Evolutionary conservation across 371 early-diverging fungal genomes (phyloP).

Genomic region (Syncephalis fuscata): DNA sequence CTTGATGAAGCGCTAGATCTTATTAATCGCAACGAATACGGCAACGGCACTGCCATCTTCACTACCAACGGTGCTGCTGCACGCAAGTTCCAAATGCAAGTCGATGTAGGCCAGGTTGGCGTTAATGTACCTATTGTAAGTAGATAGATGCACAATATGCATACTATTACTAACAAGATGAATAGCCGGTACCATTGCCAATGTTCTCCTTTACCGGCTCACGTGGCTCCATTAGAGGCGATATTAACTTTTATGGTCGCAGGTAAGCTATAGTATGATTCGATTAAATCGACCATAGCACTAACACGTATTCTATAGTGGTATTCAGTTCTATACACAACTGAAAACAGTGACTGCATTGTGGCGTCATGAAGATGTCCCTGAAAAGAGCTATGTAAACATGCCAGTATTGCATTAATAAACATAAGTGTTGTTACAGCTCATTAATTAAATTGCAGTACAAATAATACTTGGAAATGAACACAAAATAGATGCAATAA

Average conservation of each 20-base stretch:
- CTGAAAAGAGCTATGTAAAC: slow-evolving; percentile 38
- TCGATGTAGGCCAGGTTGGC: slow-evolving; percentile 83
- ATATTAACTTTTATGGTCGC: slow-evolving; percentile 85
- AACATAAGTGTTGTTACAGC: too few relatives aligned
- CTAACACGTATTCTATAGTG: slow-evolving; percentile 9
- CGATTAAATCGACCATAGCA: neutral
- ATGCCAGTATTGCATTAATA: slow-evolving; percentile 54
- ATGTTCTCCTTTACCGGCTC: slow-evolving; percentile 96
- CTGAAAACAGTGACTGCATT: slow-evolving; percentile 88
- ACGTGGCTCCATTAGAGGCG: slow-evolving; percentile 84
- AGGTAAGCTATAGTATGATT: neutral
- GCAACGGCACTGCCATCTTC: slow-evolving; percentile 92
- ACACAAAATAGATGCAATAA: too few relatives aligned
- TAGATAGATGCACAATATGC: neutral
- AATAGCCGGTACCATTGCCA: slow-evolving; percentile 83
- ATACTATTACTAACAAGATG: neutral
- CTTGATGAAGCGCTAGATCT: slow-evolving; percentile 86
- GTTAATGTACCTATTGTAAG: slow-evolving; percentile 23
- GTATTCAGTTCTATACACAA: slow-evolving; percentile 79
- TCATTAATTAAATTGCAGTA: too few relatives aligned
- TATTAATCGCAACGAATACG: slow-evolving; percentile 84
- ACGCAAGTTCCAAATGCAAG: slow-evolving; percentile 74
- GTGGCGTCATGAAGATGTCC: slow-evolving; percentile 79
- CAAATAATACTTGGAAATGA: too few relatives aligned
- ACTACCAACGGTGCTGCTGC: slow-evolving; percentile 85